Evolutionary conservation across 345 rosid genomes (phyloP).

Genomic region (Combretum micranthum): DNA sequence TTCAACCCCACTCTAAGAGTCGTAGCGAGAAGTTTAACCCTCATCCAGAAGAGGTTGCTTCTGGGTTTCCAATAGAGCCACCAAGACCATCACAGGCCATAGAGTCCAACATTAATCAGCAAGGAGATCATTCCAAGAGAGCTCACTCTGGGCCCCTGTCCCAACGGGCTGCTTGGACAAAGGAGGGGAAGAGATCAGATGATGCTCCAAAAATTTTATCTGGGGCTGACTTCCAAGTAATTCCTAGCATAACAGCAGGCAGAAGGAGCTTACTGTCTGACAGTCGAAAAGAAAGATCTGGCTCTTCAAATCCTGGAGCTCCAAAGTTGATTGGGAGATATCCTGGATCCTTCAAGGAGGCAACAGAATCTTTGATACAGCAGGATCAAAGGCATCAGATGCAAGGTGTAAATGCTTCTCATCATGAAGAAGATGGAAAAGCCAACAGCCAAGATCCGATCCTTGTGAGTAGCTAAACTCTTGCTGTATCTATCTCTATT

Average conservation of each 20-base stretch:
- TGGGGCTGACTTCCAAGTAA: constrained; percentile 47
- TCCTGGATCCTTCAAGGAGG: constrained; percentile 91
- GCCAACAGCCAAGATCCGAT: constrained; percentile 55
- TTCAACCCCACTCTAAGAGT: constrained; percentile 69
- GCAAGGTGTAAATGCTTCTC: constrained; percentile 30
- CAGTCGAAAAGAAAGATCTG: constrained; percentile 40
- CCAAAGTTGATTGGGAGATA: constrained; percentile 63
- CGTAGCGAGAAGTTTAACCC: constrained; percentile 97
- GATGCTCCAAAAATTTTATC: constrained; percentile 55
- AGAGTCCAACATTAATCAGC: constrained; percentile 55
- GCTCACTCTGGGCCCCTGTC: constrained; percentile 92
- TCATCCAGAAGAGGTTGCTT: constrained; percentile 94
- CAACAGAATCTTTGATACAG: constrained; percentile 48
- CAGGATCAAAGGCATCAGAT: constrained; percentile 47
- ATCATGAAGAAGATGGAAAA: constrained; percentile 55
- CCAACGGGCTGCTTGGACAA: constrained; percentile 73
- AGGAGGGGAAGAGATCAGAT: constrained; percentile 52
- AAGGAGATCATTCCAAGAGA: constrained; percentile 61
- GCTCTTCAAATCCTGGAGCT: constrained; percentile 43
- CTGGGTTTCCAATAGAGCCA: constrained; percentile 98
- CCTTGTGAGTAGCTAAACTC: constrained; percentile 48
- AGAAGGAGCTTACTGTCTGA: constrained; percentile 58
- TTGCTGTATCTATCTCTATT: not conserved
- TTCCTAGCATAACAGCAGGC: constrained; percentile 47
- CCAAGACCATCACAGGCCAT: constrained; percentile 77